These are phyloP conservation scores for Trichophyton schoenleinii DNA, from an alignment of 2,329 filamentous ascomycete genomes.

Conservation along the genomic window DNA sequence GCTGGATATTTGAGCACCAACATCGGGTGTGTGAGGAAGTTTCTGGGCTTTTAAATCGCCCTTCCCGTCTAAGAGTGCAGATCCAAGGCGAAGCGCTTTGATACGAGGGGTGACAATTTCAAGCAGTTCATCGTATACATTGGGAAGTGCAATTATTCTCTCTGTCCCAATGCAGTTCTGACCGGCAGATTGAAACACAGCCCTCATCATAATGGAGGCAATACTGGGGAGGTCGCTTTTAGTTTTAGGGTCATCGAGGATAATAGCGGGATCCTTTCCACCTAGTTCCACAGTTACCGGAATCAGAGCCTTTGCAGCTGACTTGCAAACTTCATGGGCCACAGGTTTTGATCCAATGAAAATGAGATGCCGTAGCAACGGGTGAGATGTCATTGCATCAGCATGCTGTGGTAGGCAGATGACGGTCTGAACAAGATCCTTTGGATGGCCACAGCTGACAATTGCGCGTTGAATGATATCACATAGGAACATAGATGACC, in stretches of 20 bases:
- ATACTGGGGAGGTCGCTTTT: slow-evolving; percentile 53
- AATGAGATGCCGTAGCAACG: slow-evolving; percentile 73
- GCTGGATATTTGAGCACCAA: slow-evolving; percentile 82
- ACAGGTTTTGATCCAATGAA: slow-evolving; percentile 88
- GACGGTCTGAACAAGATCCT: slow-evolving; percentile 69
- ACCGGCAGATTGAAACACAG: slow-evolving; percentile 86
- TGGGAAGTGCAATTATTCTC: slow-evolving; percentile 68
- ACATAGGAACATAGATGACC: slow-evolving; percentile 75
- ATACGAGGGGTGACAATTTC: slow-evolving; percentile 61
- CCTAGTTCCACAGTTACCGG: slow-evolving; percentile 85
- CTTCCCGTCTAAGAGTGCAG: slow-evolving; percentile 43
- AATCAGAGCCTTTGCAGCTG: slow-evolving; percentile 72
- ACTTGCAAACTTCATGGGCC: slow-evolving; percentile 75
- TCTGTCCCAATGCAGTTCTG: slow-evolving; percentile 98
- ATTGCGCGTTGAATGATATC: slow-evolving; percentile 68
- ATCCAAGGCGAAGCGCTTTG: slow-evolving; percentile 61
- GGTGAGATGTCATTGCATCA: slow-evolving; percentile 70
- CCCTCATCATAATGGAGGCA: slow-evolving; percentile 72
- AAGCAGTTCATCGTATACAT: slow-evolving; percentile 63
- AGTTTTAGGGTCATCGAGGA: slow-evolving; percentile 64
- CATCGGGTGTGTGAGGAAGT: slow-evolving; percentile 41
- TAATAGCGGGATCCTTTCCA: slow-evolving; percentile 83
- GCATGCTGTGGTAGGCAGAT: slow-evolving; percentile 81
- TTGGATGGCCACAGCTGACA: slow-evolving; percentile 66
- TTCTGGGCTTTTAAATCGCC: slow-evolving; percentile 11